phyloP scores from a whole-genome alignment of 1,139 yeast species.

The Hyphopichia pseudoburtonii region DNA sequence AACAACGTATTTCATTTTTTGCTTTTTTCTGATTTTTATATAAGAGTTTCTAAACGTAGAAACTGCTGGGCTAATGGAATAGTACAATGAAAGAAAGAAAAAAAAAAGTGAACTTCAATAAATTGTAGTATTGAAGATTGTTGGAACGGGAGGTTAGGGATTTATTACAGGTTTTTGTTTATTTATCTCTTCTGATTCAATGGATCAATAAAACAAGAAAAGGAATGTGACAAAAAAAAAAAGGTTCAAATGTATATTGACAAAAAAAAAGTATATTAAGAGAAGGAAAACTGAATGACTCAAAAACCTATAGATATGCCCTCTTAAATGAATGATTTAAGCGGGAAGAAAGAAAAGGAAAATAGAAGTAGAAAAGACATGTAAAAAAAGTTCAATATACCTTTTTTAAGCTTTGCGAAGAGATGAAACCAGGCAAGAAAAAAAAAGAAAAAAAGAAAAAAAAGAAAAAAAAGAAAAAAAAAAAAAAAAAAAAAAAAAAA shows the following conservation, averaged over 20 bases:
- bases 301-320: slow-evolving; percentile 32
- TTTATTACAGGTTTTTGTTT: too few relatives aligned
- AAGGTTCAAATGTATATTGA: not conserved
- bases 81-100: too few relatives aligned
- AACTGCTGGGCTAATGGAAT: too few relatives aligned
- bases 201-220: not conserved
- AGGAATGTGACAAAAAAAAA: not conserved
- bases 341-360: slow-evolving; percentile 45
- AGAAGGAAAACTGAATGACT: too few relatives aligned
- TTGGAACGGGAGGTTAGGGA: too few relatives aligned
- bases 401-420: too few relatives aligned
- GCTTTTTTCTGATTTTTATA: too few relatives aligned
- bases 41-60: too few relatives aligned
- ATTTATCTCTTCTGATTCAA: too few relatives aligned
- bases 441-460: slow-evolving; percentile 15
- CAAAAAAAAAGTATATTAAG: not conserved
- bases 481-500: slow-evolving; percentile 5
- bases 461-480: slow-evolving; percentile 5
- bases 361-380: slow-evolving; percentile 7
- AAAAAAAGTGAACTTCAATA: too few relatives aligned
- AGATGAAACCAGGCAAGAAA: too few relatives aligned
- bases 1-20: slow-evolving; percentile 90
- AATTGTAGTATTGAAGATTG: too few relatives aligned
- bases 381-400: slow-evolving; percentile 4
- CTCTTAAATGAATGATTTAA: slow-evolving; percentile 47